A percentile compares a stretch with the other conserved stretches of the same genome.
Evolutionary conservation across 179 eudicot genomes (phyloP).

Genomic region (Drosera spatulata): DNA sequence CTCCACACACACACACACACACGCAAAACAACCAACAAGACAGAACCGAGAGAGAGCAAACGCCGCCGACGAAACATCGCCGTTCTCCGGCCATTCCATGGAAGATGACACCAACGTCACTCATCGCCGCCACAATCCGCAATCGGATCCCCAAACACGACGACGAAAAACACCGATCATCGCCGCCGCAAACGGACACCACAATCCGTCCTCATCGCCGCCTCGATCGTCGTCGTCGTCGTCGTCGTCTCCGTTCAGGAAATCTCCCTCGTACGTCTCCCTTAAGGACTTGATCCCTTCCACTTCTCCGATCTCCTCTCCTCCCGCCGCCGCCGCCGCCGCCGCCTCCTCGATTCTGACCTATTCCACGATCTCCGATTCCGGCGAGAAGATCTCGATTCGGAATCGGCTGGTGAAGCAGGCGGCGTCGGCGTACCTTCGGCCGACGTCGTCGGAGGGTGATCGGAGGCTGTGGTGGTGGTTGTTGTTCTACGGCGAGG

Average conservation of each 20-base stretch:
- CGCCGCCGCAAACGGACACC: neutral
- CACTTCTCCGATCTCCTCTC: neutral
- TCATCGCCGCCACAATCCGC: no score
- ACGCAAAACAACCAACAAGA: no score
- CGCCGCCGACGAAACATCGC: neutral
- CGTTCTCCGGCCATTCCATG: neutral
- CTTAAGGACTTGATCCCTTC: neutral
- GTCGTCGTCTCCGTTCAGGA: neutral
- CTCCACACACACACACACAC: no score
- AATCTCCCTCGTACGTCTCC: constrained; percentile 1
- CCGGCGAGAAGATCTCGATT: constrained; percentile 55
- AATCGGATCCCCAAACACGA: neutral
- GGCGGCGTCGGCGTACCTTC: constrained; percentile 97
- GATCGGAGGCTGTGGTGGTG: constrained; percentile 18
- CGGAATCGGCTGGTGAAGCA: constrained; percentile 86
- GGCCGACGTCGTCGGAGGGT: constrained; percentile 40
- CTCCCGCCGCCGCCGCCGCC: neutral
- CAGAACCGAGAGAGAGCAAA: no score
- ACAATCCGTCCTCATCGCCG: neutral
- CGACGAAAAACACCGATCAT: neutral
- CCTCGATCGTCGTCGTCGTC: neutral
- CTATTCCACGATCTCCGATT: neutral
- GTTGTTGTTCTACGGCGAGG: constrained; percentile 14
- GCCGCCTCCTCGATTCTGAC: neutral
- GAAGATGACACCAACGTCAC: no score